Evolutionary conservation across 2,329 filamentous ascomycete species (phyloP).

Genomic region (Ceratocystis variospora): DNA sequence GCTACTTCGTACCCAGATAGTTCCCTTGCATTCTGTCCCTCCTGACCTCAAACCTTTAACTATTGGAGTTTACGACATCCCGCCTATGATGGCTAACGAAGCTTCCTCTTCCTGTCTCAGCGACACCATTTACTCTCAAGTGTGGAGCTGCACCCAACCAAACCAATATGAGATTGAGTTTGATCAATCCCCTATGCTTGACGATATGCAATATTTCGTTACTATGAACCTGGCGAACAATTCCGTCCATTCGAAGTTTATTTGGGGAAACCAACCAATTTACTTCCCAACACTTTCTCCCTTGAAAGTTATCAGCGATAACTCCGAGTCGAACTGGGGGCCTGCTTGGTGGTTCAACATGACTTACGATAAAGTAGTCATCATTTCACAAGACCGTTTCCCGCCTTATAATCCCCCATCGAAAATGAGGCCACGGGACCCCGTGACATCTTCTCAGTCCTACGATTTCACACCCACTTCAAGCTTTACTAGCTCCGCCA

Average conservation of each 20-base stretch:
- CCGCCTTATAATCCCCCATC: slow-evolving; percentile 20
- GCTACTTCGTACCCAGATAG: slow-evolving; percentile 5
- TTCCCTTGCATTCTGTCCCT: slow-evolving; percentile 26
- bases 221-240: slow-evolving; percentile 29
- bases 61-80: slow-evolving; percentile 43
- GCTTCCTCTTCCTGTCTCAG: slow-evolving; percentile 43
- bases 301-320: slow-evolving; percentile 39
- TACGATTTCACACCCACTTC: neutral
- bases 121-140: slow-evolving; percentile 38
- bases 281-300: slow-evolving; percentile 28
- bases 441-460: neutral
- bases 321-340: slow-evolving; percentile 34
- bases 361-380: slow-evolving; percentile 42
- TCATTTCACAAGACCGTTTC: slow-evolving; percentile 34
- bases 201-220: slow-evolving; percentile 28
- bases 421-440: slow-evolving; percentile 21
- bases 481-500: slow-evolving; percentile 11
- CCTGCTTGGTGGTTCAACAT: slow-evolving; percentile 43
- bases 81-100: slow-evolving; percentile 37
- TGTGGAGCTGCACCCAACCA: slow-evolving; percentile 50
- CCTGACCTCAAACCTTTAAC: slow-evolving; percentile 38
- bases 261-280: slow-evolving; percentile 43
- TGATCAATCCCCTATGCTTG: slow-evolving; percentile 24
- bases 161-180: slow-evolving; percentile 35
- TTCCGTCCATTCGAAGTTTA: slow-evolving; percentile 29